A percentile compares a stretch with the other conserved stretches of the same genome.
Evolutionary conservation across 2,329 filamentous ascomycete genomes (phyloP).

Genomic region (Podosphaera fusca): DNA sequence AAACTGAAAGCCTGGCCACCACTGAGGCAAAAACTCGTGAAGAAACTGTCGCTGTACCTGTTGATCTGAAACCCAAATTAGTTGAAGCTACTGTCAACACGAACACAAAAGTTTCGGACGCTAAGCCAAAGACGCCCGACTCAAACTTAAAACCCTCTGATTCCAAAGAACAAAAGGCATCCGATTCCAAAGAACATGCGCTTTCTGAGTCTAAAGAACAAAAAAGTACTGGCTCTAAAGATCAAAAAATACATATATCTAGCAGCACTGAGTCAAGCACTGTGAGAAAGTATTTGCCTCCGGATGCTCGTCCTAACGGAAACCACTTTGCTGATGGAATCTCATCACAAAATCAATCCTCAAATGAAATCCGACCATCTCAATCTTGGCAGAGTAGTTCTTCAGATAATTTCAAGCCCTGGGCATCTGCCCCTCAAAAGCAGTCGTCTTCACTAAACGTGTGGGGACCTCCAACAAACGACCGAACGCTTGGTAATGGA

Average conservation of each 20-base stretch:
- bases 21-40: constrained; percentile 15
- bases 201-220: too few relatives aligned
- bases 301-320: constrained; percentile 8
- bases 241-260: not conserved
- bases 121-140: not conserved
- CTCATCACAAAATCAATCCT: constrained; percentile 16
- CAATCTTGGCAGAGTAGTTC: constrained; percentile 14
- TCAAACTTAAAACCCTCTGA: not conserved
- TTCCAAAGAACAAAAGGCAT: too few relatives aligned
- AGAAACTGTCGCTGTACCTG: constrained; percentile 1
- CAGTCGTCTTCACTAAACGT: constrained; percentile 32
- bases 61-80: constrained; percentile 1
- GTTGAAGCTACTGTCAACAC: constrained; percentile 4
- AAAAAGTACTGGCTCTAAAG: not conserved
- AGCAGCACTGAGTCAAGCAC: constrained; percentile 3
- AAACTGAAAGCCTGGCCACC: constrained; percentile 22
- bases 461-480: constrained; percentile 49
- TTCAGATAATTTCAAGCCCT: constrained; percentile 26
- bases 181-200: too few relatives aligned
- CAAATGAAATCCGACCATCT: constrained; percentile 8
- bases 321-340: constrained; percentile 10
- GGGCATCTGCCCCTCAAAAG: constrained; percentile 21
- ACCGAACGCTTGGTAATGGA: constrained; percentile 53
- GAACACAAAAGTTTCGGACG: constrained; percentile 4
- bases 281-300: constrained; percentile 3